These are phyloP conservation scores for Xenosphaeropsis pyriputrescens DNA, from an alignment of 2,329 filamentous ascomycete species.

Conservation along the genomic window DNA sequence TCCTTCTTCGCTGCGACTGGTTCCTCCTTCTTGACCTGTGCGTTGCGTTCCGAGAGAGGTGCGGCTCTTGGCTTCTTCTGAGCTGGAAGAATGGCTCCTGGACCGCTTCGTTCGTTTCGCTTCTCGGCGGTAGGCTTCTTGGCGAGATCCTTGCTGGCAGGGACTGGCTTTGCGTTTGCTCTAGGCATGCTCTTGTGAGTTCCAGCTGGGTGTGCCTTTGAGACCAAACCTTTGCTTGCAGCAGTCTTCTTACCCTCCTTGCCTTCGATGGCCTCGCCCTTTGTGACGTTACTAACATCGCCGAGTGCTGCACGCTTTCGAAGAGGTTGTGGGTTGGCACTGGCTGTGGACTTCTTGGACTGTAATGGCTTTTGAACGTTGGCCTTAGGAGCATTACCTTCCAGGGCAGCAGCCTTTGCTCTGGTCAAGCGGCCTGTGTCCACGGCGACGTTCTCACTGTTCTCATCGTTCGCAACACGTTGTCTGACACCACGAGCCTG, in stretches of 20 bases:
- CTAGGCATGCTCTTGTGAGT: constrained; percentile 54
- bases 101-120: constrained; percentile 33
- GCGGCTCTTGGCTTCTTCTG: constrained; percentile 55
- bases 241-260: constrained; percentile 60
- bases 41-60: constrained; percentile 24
- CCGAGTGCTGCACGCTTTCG: constrained; percentile 76
- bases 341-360: constrained; percentile 49
- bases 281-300: constrained; percentile 91
- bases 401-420: constrained; percentile 73
- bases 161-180: constrained; percentile 54
- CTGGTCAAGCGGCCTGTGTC: constrained; percentile 74
- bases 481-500: constrained; percentile 55
- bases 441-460: constrained; percentile 70
- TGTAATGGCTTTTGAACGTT: constrained; percentile 49
- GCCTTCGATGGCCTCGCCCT: constrained; percentile 41
- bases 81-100: constrained; percentile 46
- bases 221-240: constrained; percentile 56
- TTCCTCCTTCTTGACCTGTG: constrained; percentile 45
- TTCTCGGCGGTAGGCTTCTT: constrained; percentile 45
- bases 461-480: constrained; percentile 76
- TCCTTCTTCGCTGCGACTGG: constrained; percentile 47
- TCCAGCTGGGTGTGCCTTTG: constrained; percentile 73
- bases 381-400: constrained; percentile 34
- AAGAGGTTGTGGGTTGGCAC: constrained; percentile 26
- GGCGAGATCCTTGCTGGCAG: constrained; percentile 31